Evolutionary conservation across 2,329 filamentous ascomycete species (phyloP), one percentile per base, ranked within the genome.

Genomic region (Epichloe typhina): DNA sequence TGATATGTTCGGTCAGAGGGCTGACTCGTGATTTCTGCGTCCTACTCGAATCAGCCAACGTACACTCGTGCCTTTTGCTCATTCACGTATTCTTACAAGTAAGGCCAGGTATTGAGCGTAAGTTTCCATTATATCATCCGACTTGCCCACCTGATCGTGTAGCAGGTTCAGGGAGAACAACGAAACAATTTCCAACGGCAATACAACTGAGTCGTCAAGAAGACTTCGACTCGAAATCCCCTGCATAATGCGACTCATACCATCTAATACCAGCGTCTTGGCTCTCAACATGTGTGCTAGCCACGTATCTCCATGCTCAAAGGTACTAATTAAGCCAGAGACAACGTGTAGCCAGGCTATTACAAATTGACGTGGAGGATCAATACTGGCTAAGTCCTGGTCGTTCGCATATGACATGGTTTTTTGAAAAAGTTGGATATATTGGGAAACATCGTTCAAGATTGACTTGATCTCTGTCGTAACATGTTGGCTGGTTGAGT

Each of bases 301-400:
- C 59, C 64, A 67, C 8, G 50, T 53, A 11, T 50, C 48, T 4
- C 55, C 54, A 36, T 57, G 54, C 11, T 54, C 52, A 17, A 56
- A 52, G 12, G 58, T 53, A 46, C 64, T 58, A 4, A 70, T 58
- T 42, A 72, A 54, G 5, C 57, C 64, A 55, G 69, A 67, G 4
- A 72, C 56, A 2, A 71, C 51, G 50, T 72, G 67, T 12, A 72
- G 55, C 71, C 72, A 74, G 1, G 65, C 69, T 19, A 61, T 62
- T 23, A 67, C 55, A 26, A 74, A 61, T 17, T 65, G 61, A 3
- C 61, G 57, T 0, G 70, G 69, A 3, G 71, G 55, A 19, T 57
- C 55, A 11, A 71, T 54, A 4, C 54, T 59, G n/a, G 53, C 49
- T 4, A 61, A 59, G 21, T 68, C 62, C 19, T 59, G 40, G 5